Conservation (phyloP, 495 filamentous ascomycete species). For the Tuber melanosporum region DNA sequence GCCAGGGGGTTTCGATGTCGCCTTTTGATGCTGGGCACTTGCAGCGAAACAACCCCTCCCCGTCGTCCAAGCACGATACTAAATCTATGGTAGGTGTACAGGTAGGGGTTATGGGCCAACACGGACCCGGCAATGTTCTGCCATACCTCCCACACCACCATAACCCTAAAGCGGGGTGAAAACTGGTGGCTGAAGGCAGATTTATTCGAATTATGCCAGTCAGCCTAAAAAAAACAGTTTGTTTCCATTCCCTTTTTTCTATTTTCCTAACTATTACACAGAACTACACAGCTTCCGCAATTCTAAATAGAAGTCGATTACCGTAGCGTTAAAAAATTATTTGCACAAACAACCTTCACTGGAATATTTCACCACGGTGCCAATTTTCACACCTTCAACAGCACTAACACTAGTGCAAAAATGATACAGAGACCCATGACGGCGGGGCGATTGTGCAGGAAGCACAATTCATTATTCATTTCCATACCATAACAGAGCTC, state of each 20-base stretch:
- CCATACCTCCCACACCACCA: background rate
- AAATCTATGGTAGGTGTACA: background rate
- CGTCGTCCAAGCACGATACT: background rate
- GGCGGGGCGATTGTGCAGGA: background rate
- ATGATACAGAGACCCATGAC: background rate
- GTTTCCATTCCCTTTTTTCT: background rate
- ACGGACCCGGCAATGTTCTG: background rate
- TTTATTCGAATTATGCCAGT: background rate
- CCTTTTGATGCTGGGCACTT: background rate
- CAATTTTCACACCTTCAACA: background rate
- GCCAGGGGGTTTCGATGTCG: background rate
- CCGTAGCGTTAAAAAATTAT: background rate
- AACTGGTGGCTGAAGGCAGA: background rate
- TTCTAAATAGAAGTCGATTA: background rate
- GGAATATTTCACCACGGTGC: background rate
- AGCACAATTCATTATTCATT: background rate
- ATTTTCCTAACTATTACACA: background rate
- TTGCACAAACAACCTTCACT: background rate
- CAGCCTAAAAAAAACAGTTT: background rate
- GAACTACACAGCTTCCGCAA: background rate
- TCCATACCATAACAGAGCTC: background rate
- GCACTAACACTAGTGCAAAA: background rate
- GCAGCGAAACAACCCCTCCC: background rate
- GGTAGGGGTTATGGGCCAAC: background rate
- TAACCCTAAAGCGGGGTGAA: background rate